Base-by-base conservation (phyloP, 495 filamentous ascomycete genomes). In the Penicillium dipodomyicola region DNA sequence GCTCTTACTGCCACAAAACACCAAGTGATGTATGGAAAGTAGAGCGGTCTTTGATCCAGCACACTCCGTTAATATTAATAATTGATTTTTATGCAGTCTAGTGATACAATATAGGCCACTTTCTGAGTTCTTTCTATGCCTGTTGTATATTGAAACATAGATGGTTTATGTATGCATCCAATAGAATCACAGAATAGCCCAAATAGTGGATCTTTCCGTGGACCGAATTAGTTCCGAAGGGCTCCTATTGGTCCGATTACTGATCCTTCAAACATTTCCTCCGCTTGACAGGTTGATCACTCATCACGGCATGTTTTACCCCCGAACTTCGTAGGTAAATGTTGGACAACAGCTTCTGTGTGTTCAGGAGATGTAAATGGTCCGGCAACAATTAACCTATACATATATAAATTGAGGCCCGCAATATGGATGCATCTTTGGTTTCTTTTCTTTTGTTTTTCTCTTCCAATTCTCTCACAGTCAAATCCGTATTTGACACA, bases 191-290 rank as follows among this genome's bases (percentile, higher is more conserved):
- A 17, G 35, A 3, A 39, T 39, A n/a, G 8, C 9, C 4, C 15
- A 19, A 14, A 33, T n/a, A 17, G 45, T 27, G 45, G 41, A 14
- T 20, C 19, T 22, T 10, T 2, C 17, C 4, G 17, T 12, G 7
- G 7, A 5, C 41, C 15, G 20, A 27, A 4, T n/a, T 5, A 39
- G 5, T 29, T 22, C 49, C n/a, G 15, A 27, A 10, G 37, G n/a
- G 2, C n/a, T 52, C 25, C 37, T 27, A 52, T 52, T 42, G 49
- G 49, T 20, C n/a, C 0, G 49, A 42, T 42, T 52, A 52, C 9
- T 52, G 49, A 52, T 52, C 49, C 42, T 17, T 41, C 11, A n/a
- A 7, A 2, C 3, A 51, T 20, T 40, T 41, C 19, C 33, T 15
- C 48, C 33, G 32, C n/a, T 22, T 51, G 9, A 17, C 33, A 23